Evolutionary conservation across 805 yeast genomes (phyloP), one percentile per base, ranked within the genome.

Genomic region (Candida pseudoglaebosa): DNA sequence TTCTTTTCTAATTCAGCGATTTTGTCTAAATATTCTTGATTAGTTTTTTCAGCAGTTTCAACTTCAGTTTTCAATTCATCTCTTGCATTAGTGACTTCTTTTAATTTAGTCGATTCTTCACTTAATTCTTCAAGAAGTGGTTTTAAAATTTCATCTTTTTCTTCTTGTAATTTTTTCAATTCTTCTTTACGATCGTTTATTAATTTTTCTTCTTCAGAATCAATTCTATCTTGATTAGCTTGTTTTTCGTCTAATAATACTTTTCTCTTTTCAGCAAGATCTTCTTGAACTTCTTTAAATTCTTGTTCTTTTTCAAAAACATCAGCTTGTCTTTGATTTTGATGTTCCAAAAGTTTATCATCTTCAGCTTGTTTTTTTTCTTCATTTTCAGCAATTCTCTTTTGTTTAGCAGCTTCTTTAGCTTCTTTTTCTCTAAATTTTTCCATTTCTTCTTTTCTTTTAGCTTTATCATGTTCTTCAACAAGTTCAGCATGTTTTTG

Each of bases 101-200:
- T 60, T 52, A 80, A 66, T 44, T 72, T 71, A 18, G 61, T 62
- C 24, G 69, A 67, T 59, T 80, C 84, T 21, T 50, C 50, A 43
- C 65, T 68, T 50, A 77, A 64, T 49, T 74, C 80, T 26, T 68
- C 78, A 48, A 77, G 65, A 15, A 71, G 57, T 34, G 86, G 86
- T 36, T 73, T 70, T 46, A 78, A 55, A 35, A 70, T 71, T 40
- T 64, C 76, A 49, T 77, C 81, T 48, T 71, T 70, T 49, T 73
- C 81, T 10, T 65, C 61, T 53, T 78, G 77, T 56, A 76, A 61
- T 28, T 66, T 67, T 13, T 57, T 61, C 53, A 75, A 73, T 39
- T 73, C 77, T 10, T 55, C 57, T 44, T 66, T 63, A 50, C 81
- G 68, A 32, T 56, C 70, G n/a, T 52, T 56, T 45, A 70, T 70